Percentiles rank a stretch among this genome's conserved stretches.
phyloP scores from a whole-genome alignment of 495 filamentous ascomycete species.

The Hyaloscypha variabilis region DNA sequence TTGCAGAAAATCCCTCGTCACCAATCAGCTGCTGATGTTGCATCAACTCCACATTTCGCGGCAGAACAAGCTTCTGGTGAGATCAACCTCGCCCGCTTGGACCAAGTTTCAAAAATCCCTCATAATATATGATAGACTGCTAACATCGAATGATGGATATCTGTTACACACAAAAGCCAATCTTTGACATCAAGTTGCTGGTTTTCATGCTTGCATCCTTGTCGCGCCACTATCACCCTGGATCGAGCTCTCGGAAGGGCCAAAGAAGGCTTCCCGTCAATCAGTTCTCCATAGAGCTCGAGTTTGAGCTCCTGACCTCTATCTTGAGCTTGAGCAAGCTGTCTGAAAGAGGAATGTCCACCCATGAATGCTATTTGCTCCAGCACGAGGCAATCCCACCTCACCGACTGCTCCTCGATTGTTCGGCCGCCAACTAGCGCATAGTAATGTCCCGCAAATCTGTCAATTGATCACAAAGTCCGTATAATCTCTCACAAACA shows the following conservation, averaged over 20 bases:
- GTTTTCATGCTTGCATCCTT: not conserved
- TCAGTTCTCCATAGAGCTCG: not conserved
- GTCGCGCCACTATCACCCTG: not conserved
- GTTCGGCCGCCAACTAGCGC: not conserved
- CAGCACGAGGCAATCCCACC: not conserved
- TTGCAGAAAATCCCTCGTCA: slow-evolving; percentile 1
- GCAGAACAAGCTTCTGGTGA: not conserved
- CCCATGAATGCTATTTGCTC: not conserved
- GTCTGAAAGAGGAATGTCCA: not conserved
- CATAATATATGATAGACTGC: not conserved
- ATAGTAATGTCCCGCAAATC: not conserved
- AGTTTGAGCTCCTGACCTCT: not conserved
- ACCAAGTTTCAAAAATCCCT: not conserved
- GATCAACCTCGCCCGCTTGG: not conserved
- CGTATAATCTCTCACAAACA: not conserved
- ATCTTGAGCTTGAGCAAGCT: not conserved
- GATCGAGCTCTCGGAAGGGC: not conserved
- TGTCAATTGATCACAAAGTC: not conserved
- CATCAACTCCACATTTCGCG: not conserved
- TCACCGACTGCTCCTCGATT: not conserved
- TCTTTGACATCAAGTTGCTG: not conserved
- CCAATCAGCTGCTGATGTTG: not conserved
- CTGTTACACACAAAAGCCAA: not conserved
- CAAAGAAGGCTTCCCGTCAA: not conserved
- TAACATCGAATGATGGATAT: not conserved